Conservation (phyloP, 164 flowering plant species). For the Berberis thunbergii region DNA sequence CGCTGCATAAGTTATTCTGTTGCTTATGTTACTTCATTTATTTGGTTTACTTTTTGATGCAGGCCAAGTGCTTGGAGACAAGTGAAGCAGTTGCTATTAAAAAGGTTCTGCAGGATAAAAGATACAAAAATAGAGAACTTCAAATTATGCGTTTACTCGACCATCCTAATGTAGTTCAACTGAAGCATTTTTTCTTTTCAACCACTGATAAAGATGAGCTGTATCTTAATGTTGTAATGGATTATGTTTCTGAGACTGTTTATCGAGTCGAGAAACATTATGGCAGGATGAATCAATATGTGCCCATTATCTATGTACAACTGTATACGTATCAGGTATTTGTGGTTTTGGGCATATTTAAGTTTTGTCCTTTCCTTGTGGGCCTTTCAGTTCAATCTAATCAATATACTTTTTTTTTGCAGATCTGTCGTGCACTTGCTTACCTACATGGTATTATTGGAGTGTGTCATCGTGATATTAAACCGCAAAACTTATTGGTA, state of each 20-base stretch:
- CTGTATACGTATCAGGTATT: conserved; percentile 90
- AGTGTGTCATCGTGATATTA: conserved; percentile 94
- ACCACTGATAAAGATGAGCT: conserved; percentile 83
- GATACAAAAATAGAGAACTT: conserved; percentile 97
- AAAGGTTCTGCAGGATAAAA: conserved; percentile 94
- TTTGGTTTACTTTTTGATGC: conserved; percentile 1
- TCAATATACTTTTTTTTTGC: conserved; percentile 12
- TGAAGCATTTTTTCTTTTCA: conserved; percentile 83
- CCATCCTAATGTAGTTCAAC: conserved; percentile 74
- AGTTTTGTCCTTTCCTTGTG: background rate
- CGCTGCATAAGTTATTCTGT: background rate
- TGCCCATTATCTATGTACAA: conserved; percentile 72
- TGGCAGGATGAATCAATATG: conserved; percentile 64
- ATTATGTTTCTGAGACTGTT: conserved; percentile 85
- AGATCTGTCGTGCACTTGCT: conserved; percentile 86
- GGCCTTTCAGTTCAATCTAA: background rate
- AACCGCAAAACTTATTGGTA: conserved; percentile 96
- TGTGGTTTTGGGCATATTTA: background rate
- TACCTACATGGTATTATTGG: conserved; percentile 79
- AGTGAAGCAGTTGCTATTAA: conserved; percentile 91
- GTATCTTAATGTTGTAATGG: conserved; percentile 89
- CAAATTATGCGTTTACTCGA: conserved; percentile 79
- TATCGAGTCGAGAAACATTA: conserved; percentile 69
- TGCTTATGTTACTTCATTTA: background rate
- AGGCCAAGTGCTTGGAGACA: conserved; percentile 95